phyloP scores from a whole-genome alignment of 2,329 filamentous ascomycete genomes.

The Cytospora schulzeri region DNA sequence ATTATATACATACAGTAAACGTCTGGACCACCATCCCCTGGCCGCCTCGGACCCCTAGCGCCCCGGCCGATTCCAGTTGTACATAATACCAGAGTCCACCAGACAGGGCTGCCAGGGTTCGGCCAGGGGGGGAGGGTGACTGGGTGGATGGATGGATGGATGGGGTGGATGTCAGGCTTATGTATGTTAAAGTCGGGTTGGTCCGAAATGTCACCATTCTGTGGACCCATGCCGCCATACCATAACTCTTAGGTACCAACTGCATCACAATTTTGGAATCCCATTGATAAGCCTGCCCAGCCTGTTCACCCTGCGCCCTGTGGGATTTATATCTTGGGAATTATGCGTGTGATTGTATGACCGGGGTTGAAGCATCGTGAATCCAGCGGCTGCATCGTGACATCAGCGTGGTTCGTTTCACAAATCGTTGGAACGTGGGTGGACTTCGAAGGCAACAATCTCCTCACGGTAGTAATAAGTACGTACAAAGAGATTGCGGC shows the following conservation, averaged over 20 bases:
- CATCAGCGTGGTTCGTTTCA: neutral
- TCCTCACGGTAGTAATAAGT: neutral
- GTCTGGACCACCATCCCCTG: no score
- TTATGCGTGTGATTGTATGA: neutral
- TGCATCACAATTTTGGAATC: neutral
- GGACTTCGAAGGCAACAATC: neutral
- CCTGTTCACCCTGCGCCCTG: neutral
- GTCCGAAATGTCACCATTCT: constrained; percentile 3
- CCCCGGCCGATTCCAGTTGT: no score
- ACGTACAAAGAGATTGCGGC: neutral
- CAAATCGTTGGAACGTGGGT: neutral
- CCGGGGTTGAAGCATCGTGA: neutral
- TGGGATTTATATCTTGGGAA: neutral
- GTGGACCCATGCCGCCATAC: neutral
- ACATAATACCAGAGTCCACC: no score
- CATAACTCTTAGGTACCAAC: neutral
- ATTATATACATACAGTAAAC: no score
- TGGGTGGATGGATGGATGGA: neutral
- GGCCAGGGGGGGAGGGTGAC: no score
- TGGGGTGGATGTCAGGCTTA: neutral
- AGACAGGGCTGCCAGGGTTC: neutral
- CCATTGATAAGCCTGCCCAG: neutral
- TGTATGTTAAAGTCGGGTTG: neutral
- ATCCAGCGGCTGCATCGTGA: neutral
- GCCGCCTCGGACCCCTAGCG: no score